Percentiles rank a stretch among this genome's conserved stretches.
Conservation (phyloP, 148 eudicot species). For the Dianthus caryophyllus region DNA sequence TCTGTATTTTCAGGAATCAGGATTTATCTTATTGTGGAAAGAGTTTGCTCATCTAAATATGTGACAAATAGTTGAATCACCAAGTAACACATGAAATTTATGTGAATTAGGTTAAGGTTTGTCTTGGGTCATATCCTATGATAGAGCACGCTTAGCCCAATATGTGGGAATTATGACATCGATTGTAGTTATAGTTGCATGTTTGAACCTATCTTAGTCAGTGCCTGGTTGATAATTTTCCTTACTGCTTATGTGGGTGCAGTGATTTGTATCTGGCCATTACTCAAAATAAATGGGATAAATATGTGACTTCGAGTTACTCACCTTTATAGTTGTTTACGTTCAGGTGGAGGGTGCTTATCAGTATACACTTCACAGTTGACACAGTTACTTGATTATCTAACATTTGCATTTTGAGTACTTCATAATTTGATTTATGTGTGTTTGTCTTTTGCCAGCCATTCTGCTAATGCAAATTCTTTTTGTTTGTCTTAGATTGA, state of each 20-base stretch:
- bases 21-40: not conserved
- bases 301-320: not conserved
- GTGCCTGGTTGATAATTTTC: not conserved
- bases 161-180: too few relatives aligned
- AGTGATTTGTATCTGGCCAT: not conserved
- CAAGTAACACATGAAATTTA: not conserved
- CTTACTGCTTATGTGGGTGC: not conserved
- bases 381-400: not conserved
- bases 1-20: too few relatives aligned
- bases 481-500: constrained; percentile 55
- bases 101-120: not conserved
- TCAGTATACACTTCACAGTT: not conserved
- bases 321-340: not conserved
- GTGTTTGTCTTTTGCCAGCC: not conserved
- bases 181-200: not conserved
- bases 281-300: not conserved
- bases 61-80: not conserved
- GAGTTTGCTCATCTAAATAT: not conserved
- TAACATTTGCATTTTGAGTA: constrained; percentile 8
- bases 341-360: not conserved
- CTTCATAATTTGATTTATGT: constrained; percentile 2
- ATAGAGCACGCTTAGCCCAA: too few relatives aligned
- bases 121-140: too few relatives aligned
- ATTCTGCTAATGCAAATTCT: not conserved
- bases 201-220: not conserved